phyloP scores from a whole-genome alignment of 495 filamentous ascomycete species.

The Neurospora tetraspora region DNA sequence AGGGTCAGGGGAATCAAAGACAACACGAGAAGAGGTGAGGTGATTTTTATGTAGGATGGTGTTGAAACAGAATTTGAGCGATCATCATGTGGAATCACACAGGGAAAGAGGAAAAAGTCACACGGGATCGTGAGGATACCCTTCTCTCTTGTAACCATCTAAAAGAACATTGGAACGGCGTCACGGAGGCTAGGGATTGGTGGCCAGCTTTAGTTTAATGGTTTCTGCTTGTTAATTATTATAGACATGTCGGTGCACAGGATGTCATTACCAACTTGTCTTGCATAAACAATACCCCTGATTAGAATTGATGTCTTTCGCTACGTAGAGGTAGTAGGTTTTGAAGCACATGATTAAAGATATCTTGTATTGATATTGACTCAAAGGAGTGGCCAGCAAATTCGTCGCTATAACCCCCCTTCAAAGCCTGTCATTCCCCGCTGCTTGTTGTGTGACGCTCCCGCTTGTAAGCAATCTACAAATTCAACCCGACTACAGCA shows the following conservation, averaged over 20 bases:
- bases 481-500: background rate
- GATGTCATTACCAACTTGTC: background rate
- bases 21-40: background rate
- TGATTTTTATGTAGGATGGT: background rate
- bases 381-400: background rate
- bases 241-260: background rate
- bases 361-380: background rate
- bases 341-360: background rate
- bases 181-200: conserved; percentile 12
- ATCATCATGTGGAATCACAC: background rate
- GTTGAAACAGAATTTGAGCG: background rate
- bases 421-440: background rate
- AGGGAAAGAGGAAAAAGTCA: background rate
- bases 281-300: background rate
- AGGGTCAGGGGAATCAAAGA: background rate
- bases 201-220: conserved; percentile 4
- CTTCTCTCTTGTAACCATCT: conserved; percentile 6
- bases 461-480: background rate
- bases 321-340: background rate
- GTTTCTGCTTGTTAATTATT: background rate
- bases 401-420: background rate
- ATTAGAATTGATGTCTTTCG: background rate
- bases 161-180: conserved; percentile 16
- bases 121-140: conserved; percentile 5
- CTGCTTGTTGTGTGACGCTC: background rate